A percentile compares a stretch with the other conserved stretches of the same genome.
Conservation (phyloP, 2,329 filamentous ascomycete species). For the Lachnellula cervina region DNA sequence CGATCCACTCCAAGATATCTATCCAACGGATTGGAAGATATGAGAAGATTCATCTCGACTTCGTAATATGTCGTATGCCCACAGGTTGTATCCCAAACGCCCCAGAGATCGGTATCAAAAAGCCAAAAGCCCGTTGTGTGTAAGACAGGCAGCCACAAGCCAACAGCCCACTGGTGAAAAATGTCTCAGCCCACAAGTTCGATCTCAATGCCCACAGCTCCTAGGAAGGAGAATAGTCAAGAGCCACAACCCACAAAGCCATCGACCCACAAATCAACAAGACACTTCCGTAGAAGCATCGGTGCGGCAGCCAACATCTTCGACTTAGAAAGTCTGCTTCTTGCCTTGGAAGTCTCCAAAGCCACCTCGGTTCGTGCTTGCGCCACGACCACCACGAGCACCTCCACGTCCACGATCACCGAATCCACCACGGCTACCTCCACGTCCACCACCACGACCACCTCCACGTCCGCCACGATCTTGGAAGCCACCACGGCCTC, state of each 20-base stretch:
- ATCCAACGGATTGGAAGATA: constrained; percentile 13
- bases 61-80: constrained; percentile 32
- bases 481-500: constrained; percentile 27
- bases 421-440: constrained; percentile 28
- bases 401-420: constrained; percentile 40
- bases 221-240: constrained; percentile 32
- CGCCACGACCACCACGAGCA: constrained; percentile 38
- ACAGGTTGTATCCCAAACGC: constrained; percentile 28
- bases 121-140: constrained; percentile 14
- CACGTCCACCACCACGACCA: constrained; percentile 38
- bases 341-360: constrained; percentile 55
- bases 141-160: constrained; percentile 30
- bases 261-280: constrained; percentile 30
- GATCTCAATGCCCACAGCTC: constrained; percentile 35
- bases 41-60: constrained; percentile 32
- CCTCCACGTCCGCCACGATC: constrained; percentile 38
- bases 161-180: constrained; percentile 28
- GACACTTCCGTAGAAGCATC: constrained; percentile 13
- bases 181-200: constrained; percentile 30
- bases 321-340: constrained; percentile 42
- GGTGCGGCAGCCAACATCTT: constrained; percentile 5
- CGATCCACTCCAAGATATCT: constrained; percentile 29
- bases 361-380: constrained; percentile 38
- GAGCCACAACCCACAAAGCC: constrained; percentile 36
- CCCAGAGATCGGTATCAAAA: constrained; percentile 25